Conservation (phyloP, 2,329 filamentous ascomycete genomes). For the Trichophyton mentagrophytes region DNA sequence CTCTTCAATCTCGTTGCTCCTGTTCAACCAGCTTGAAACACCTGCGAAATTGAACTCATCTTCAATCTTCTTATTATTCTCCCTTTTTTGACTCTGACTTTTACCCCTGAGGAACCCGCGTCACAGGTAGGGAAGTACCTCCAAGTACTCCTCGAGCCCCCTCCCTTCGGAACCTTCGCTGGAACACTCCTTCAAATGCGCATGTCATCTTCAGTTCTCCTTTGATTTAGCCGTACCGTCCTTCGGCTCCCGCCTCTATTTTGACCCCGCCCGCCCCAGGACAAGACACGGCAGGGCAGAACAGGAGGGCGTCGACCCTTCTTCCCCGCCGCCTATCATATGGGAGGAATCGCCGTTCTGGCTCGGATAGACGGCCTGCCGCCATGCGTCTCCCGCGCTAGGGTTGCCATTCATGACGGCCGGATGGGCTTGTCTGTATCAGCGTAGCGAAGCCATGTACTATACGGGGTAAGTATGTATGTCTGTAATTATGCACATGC, state of each 20-base stretch:
- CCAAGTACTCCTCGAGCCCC: not conserved
- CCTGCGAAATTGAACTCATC: not conserved
- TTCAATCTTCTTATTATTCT: not conserved
- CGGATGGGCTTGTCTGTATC: too few relatives aligned
- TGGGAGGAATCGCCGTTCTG: not conserved
- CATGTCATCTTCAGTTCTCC: not conserved
- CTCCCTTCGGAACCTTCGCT: not conserved
- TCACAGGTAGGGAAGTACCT: not conserved
- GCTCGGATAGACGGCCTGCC: not conserved
- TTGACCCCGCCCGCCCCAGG: not conserved
- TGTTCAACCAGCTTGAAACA: not conserved
- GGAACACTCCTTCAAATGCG: too few relatives aligned
- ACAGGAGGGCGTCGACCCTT: not conserved
- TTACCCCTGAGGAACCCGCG: not conserved
- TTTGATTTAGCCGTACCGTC: not conserved
- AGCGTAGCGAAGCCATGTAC: too few relatives aligned
- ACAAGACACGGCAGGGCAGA: not conserved
- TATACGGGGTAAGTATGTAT: too few relatives aligned
- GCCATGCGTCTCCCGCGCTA: not conserved
- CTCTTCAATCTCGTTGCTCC: not conserved
- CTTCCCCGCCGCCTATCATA: not conserved
- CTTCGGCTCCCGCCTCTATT: not conserved
- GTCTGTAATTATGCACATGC: too few relatives aligned
- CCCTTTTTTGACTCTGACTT: not conserved
- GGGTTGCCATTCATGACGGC: not conserved